Conservation (phyloP, 257 asterid genomes). For the Gardenia jasminoides region DNA sequence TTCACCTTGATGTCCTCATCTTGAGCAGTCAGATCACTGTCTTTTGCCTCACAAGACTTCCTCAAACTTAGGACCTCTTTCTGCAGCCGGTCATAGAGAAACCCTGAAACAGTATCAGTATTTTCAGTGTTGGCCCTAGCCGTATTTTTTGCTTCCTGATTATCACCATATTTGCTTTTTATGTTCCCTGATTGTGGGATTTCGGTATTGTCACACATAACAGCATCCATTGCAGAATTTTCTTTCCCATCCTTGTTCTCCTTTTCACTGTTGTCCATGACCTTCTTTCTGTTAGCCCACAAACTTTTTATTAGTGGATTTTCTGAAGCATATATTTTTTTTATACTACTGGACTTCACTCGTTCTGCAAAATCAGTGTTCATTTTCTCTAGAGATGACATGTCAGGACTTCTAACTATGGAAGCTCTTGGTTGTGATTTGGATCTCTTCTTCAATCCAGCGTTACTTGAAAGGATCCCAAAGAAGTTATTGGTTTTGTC, state of each 20-base stretch:
- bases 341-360: constrained; percentile 26
- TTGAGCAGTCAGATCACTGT: constrained; percentile 47
- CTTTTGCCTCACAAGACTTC: constrained; percentile 60
- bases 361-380: constrained; percentile 20
- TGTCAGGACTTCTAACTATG: constrained; percentile 33
- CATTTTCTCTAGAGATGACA: constrained; percentile 26
- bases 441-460: constrained; percentile 52
- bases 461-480: constrained; percentile 60
- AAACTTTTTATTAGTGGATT: constrained; percentile 40
- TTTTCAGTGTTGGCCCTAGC: constrained; percentile 25
- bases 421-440: constrained; percentile 69
- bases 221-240: constrained; percentile 24
- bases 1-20: constrained; percentile 76
- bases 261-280: constrained; percentile 45
- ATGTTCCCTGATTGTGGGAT: constrained; percentile 25
- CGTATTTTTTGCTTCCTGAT: constrained; percentile 28
- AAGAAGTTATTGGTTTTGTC: constrained; percentile 51
- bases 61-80: constrained; percentile 75
- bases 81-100: constrained; percentile 81
- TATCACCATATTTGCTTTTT: constrained; percentile 21
- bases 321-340: constrained; percentile 42
- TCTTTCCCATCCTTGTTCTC: constrained; percentile 56
- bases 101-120: constrained; percentile 77
- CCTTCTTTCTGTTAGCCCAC: constrained; percentile 61
- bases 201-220: constrained; percentile 25